Conservation (phyloP, 2,329 filamentous ascomycete genomes). For the Ilyonectria robusta region DNA sequence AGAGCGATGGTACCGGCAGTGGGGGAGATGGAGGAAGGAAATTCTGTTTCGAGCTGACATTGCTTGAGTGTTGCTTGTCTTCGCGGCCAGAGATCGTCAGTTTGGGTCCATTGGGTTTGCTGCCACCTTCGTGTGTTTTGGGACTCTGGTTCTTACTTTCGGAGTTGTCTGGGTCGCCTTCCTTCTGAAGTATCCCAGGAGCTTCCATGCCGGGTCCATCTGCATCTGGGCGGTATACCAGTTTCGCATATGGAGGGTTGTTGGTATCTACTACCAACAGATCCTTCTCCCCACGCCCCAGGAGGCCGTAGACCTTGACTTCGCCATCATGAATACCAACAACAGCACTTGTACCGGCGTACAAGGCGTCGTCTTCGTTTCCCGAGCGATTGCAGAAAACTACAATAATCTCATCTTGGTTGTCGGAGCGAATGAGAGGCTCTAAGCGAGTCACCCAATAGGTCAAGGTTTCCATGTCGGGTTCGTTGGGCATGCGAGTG, state of each 20-base stretch:
- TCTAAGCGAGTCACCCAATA: slow-evolving; percentile 84
- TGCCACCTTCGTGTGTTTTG: not conserved
- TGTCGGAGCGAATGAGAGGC: slow-evolving; percentile 70
- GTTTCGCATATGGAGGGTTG: slow-evolving; percentile 58
- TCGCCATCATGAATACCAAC: slow-evolving; percentile 76
- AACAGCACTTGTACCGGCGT: slow-evolving; percentile 82
- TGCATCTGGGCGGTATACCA: slow-evolving; percentile 52
- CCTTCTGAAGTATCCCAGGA: slow-evolving; percentile 1
- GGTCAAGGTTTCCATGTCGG: slow-evolving; percentile 79
- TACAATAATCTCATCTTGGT: slow-evolving; percentile 73
- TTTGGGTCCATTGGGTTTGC: not conserved
- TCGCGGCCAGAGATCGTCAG: not conserved
- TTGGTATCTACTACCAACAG: slow-evolving; percentile 78
- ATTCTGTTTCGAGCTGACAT: not conserved
- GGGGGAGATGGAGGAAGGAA: not conserved
- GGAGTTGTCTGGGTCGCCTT: not conserved
- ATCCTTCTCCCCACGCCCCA: slow-evolving; percentile 79
- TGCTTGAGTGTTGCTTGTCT: not conserved
- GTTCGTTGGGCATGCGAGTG: slow-evolving; percentile 66
- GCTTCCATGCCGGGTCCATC: not conserved
- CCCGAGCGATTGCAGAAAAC: slow-evolving; percentile 81
- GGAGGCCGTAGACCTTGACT: slow-evolving; percentile 77
- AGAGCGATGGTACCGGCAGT: not conserved
- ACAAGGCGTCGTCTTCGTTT: slow-evolving; percentile 74
- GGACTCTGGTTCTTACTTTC: not conserved